These are phyloP conservation scores for Nakazawaea ambrosiae DNA, from an alignment of 805 yeast genomes.

Conservation along the genomic window DNA sequence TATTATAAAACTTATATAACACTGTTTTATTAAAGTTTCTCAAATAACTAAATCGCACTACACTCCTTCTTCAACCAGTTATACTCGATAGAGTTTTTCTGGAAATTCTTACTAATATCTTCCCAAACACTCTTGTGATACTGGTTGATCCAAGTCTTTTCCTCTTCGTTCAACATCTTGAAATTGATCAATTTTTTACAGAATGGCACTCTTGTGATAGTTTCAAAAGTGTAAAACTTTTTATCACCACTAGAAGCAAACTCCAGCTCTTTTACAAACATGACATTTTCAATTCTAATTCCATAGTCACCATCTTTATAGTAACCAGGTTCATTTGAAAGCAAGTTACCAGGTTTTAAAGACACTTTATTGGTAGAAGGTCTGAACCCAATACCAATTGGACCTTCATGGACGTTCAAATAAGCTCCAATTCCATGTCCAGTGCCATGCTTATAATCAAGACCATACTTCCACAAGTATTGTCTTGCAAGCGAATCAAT, in stretches of 20 bases:
- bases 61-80: constrained; percentile 44
- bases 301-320: constrained; percentile 56
- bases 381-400: constrained; percentile 54
- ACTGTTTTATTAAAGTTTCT: no score
- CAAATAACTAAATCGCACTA: constrained; percentile 1
- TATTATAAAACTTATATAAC: no score
- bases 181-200: constrained; percentile 44
- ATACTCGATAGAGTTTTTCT: constrained; percentile 29
- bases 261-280: constrained; percentile 37
- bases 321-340: constrained; percentile 59
- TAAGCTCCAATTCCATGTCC: constrained; percentile 61
- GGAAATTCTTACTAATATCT: constrained; percentile 31
- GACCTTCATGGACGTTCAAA: constrained; percentile 58
- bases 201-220: constrained; percentile 52
- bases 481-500: constrained; percentile 56
- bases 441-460: constrained; percentile 59
- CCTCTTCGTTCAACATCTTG: constrained; percentile 35
- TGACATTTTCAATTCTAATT: constrained; percentile 46
- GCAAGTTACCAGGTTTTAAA: constrained; percentile 45
- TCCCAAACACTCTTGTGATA: constrained; percentile 44
- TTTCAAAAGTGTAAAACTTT: constrained; percentile 43
- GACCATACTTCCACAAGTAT: constrained; percentile 45
- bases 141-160: constrained; percentile 40
- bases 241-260: constrained; percentile 28
- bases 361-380: constrained; percentile 37